These are phyloP conservation scores for Dipteronia dyeriana DNA, from an alignment of 345 rosid genomes.

Conservation along the genomic window DNA sequence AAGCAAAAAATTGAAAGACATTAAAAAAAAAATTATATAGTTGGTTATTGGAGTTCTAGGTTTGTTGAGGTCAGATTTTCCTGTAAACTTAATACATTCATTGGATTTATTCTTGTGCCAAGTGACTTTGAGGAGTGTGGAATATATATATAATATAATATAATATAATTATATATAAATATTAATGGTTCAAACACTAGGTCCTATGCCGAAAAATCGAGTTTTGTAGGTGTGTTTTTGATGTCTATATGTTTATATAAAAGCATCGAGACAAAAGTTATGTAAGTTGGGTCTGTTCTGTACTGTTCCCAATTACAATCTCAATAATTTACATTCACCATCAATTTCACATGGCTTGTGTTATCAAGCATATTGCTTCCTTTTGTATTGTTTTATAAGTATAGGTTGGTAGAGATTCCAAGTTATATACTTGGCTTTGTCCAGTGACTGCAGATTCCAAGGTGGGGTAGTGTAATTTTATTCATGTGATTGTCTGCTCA, in stretches of 20 bases:
- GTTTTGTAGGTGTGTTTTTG: conserved; percentile 35
- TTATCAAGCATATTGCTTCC: neutral
- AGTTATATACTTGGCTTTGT: neutral
- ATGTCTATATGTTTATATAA: conserved; percentile 10
- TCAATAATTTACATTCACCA: conserved; percentile 4
- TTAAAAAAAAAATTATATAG: conserved; percentile 31
- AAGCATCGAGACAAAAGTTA: conserved; percentile 16
- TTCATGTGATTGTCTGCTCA: conserved; percentile 1
- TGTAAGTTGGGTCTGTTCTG: conserved; percentile 15
- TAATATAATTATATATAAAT: conserved; percentile 1
- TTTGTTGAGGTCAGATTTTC: conserved; percentile 45
- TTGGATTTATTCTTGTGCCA: conserved; percentile 66
- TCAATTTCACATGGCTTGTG: neutral
- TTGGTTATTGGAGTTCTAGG: conserved; percentile 38
- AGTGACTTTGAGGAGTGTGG: conserved; percentile 38
- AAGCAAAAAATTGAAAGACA: conserved; percentile 22
- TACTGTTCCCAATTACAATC: conserved; percentile 14
- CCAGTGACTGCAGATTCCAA: conserved; percentile 14
- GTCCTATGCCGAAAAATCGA: conserved; percentile 20
- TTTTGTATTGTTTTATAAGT: neutral
- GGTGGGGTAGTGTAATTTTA: conserved; percentile 4
- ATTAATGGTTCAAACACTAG: conserved; percentile 22
- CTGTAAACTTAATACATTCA: conserved; percentile 49
- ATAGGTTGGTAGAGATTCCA: conserved; percentile 11
- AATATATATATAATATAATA: conserved; percentile 24